Base-by-base conservation (phyloP, 2,329 filamentous ascomycete genomes). In the Fusarium sp. region DNA sequence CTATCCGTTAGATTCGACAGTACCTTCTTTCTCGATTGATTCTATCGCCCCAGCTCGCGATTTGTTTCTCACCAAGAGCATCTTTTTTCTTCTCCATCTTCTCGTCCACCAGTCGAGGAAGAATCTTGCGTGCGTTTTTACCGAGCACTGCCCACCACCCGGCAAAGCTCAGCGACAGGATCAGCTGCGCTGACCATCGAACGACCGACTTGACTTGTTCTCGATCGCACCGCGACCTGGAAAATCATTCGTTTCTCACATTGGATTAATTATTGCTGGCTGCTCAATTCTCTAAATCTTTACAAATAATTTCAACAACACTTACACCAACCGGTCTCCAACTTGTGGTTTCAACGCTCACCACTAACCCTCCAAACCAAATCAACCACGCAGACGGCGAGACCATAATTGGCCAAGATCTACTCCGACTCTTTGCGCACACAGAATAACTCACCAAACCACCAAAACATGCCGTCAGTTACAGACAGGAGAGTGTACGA, bases 401-500 rank as follows among this genome's bases (percentile, higher is more conserved):
- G 30, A 65, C 44, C 52, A 44, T 48, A 59, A 29, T 32, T 53
- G 44, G 38, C 54, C 55, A 52, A 20, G 20, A 47, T 15, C 30
- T 47, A 30, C 38, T 32, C 57, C 38, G 43, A 61, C 32, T 20
- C 40, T 56, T 55, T 41, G 24, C 45, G 51, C 55, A 41, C 45
- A 49, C 57, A 24, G 45, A 53, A 55, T 46, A n/a, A 47, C 46
- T 43, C 30, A 40, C 22, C 38, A 40, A 34, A 48, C 59, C 62
- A 51, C 30, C 45, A 68, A 69, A 88, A 80, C 68, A 90, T 90
- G 88, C 87, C 87, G 80, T 89, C 88, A 74, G 86, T 88, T 71
- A 84, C 88, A 62, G 84, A 87, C 56, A 83, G 88, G 73, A 86
- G 87, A 79, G 79, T 89, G 74, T 90, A 88, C 78, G 88, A 91